Evolutionary conservation across 2,329 filamentous ascomycete genomes (phyloP).

Genomic region (Sarocladium brachiariae): DNA sequence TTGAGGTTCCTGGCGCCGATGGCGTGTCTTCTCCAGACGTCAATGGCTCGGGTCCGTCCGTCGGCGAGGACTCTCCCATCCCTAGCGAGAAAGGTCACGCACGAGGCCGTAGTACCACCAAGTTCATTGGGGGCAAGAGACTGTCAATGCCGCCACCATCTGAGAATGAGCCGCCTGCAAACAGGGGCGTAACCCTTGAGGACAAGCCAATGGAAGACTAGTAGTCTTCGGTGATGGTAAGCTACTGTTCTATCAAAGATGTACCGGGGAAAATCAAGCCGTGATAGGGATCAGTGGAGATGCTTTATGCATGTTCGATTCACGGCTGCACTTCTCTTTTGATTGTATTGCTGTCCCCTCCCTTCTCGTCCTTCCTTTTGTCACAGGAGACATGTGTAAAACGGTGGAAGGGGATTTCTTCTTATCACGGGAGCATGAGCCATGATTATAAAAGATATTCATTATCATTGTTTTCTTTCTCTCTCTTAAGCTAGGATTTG

Average conservation of each 20-base stretch:
- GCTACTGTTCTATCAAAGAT: neutral
- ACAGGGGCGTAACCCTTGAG: slow-evolving; percentile 39
- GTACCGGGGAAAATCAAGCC: neutral
- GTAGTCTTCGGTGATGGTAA: slow-evolving; percentile 10
- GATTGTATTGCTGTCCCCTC: neutral
- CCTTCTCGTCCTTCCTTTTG: neutral
- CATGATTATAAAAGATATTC: slow-evolving; percentile 8
- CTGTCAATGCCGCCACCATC: slow-evolving; percentile 23
- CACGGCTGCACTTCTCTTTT: neutral
- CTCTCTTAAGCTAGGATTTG: neutral
- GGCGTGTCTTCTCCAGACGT: slow-evolving; percentile 27
- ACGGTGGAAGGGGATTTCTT: neutral
- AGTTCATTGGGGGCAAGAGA: slow-evolving; percentile 45
- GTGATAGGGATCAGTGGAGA: neutral
- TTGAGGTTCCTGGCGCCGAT: slow-evolving; percentile 70
- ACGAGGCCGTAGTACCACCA: slow-evolving; percentile 16
- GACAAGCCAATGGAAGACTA: slow-evolving; percentile 48
- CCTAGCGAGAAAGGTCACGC: neutral
- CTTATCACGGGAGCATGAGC: slow-evolving; percentile 12
- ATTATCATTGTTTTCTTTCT: too few species aligned
- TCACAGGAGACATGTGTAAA: too few species aligned
- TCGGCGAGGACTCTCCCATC: neutral
- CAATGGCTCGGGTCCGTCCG: slow-evolving; percentile 30
- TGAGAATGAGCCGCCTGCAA: slow-evolving; percentile 17
- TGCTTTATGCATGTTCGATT: neutral